Base-by-base conservation (phyloP, 2,329 filamentous ascomycete genomes). In the Dactylellina cionopaga region DNA sequence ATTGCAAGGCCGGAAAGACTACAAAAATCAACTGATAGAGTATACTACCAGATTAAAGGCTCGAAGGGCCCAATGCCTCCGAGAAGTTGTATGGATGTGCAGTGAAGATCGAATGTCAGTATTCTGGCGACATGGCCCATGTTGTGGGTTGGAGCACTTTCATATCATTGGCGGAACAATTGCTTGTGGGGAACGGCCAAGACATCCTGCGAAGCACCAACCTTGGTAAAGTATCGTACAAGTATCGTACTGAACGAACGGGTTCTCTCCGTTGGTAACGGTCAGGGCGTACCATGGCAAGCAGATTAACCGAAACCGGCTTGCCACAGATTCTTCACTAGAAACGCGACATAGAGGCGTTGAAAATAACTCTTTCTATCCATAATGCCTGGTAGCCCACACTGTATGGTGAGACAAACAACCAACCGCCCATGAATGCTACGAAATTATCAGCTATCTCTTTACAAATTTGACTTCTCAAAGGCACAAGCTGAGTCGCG, bases 101-200 rank as follows among this genome's bases (percentile, higher is more conserved):
- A 31, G 17, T 65, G 52, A 60, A 65, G 59, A 65, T 72, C 59
- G 52, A 37, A 27, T 63, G 55, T 46, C 39, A 51, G 24, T 15
- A 43, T 27, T n/a, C 41, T 55, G 56, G 25, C 33, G 52, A 63
- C 22, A 39, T 31, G 37, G 43, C 15, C 64, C 56, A 43, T 58
- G 58, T 19, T 44, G 47, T 52, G 43, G 52, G 52, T 64, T 17
- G 44, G 33, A 29, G 35, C 39, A 47, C 52, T 15, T 27, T 55
- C n/a, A 46, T 55, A 9, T 51, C 29, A 72, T 72, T 72, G 68
- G 68, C 59, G 68, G 68, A 72, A 72, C 68, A 72, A 65, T 72
- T 65, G 27, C 13, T 17, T 71, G 52, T 60, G 68, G 68, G 46
- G 68, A 72, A 47, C n/a, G 35, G 41, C 39, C 19, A 71, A 71